Evolutionary conservation across 768 basidiomycete genomes (phyloP).

Genomic region (Cantharellus anzutake): DNA sequence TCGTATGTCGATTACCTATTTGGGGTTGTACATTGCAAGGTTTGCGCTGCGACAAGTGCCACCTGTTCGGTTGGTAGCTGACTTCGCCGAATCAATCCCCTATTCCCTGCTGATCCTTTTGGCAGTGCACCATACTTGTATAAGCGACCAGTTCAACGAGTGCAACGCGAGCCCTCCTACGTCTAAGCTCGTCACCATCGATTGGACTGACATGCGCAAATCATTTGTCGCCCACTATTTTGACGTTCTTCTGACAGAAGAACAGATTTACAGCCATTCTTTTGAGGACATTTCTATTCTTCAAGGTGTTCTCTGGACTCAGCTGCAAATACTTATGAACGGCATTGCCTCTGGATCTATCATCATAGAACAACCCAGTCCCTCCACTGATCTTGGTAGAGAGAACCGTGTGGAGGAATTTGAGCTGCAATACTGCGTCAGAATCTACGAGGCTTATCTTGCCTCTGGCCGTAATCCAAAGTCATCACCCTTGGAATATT

Average conservation of each 20-base stretch:
- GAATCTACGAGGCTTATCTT: conserved; percentile 33
- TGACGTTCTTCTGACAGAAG: conserved; percentile 23
- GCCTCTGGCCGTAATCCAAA: conserved; percentile 22
- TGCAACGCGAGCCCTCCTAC: no score
- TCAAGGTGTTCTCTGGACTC: conserved; percentile 40
- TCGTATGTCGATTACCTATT: conserved; percentile 43
- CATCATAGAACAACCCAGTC: conserved; percentile 23
- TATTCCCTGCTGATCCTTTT: background rate
- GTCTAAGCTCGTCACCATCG: conserved; percentile 30
- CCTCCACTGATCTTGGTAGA: conserved; percentile 15
- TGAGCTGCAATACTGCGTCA: conserved; percentile 36
- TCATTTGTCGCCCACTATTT: conserved; percentile 37
- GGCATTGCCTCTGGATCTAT: conserved; percentile 50
- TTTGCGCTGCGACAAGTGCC: conserved; percentile 41
- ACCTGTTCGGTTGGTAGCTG: conserved; percentile 21
- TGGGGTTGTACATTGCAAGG: conserved; percentile 56
- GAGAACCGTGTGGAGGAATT: conserved; percentile 29
- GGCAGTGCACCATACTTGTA: background rate
- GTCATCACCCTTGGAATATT: conserved; percentile 33
- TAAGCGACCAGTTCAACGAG: no score
- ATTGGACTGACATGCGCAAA: conserved; percentile 31
- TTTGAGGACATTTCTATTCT: conserved; percentile 56
- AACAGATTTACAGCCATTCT: conserved; percentile 28
- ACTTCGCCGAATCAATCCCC: no score
- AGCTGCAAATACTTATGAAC: conserved; percentile 44